phyloP scores from a whole-genome alignment of 441 rosid species.

The Metrosideros polymorpha region DNA sequence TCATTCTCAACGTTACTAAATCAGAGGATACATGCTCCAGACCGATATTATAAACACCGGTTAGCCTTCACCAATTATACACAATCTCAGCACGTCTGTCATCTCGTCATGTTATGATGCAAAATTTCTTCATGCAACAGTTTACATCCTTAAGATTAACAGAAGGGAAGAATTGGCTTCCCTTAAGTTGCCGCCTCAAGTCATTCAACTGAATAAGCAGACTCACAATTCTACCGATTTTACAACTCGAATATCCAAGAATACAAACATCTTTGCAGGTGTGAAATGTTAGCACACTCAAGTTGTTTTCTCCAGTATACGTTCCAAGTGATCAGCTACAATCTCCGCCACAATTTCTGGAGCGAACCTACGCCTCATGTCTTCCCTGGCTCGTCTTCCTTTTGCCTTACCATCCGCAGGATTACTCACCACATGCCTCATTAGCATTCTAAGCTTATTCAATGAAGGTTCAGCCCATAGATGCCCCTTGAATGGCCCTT shows the following conservation, averaged over 20 bases:
- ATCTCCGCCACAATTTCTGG: constrained; percentile 54
- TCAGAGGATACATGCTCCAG: neutral
- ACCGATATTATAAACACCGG: neutral
- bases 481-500: constrained; percentile 77
- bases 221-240: too few species aligned
- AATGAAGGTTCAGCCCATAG: constrained; percentile 74
- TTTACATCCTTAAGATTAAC: neutral
- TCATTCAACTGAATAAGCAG: neutral
- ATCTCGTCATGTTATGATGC: neutral
- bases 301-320: constrained; percentile 18
- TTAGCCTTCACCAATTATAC: neutral
- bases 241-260: too few species aligned
- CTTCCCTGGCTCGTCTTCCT: constrained; percentile 58
- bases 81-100: neutral
- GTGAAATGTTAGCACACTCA: neutral
- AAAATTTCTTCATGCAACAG: neutral
- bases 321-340: constrained; percentile 37
- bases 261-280: neutral
- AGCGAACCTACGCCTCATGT: constrained; percentile 58
- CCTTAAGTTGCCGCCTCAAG: neutral
- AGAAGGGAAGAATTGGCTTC: neutral
- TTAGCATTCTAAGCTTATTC: constrained; percentile 38
- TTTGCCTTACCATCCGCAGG: constrained; percentile 41
- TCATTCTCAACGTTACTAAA: neutral
- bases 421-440: constrained; percentile 47